Evolutionary conservation across 148 eudicot species (phyloP).

Genomic region (Fagopyrum tataricum): DNA sequence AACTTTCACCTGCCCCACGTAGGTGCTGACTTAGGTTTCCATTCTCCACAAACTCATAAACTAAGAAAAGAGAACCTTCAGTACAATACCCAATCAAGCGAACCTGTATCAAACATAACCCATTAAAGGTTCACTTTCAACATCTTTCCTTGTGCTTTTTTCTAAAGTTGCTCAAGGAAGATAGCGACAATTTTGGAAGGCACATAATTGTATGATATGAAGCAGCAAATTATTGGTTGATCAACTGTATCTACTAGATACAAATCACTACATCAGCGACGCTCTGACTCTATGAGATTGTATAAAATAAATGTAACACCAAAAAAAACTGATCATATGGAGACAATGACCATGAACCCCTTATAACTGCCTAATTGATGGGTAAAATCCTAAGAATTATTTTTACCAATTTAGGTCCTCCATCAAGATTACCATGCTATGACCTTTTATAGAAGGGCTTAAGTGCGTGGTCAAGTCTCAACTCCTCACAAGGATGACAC

Average conservation of each 20-base stretch:
- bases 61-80: constrained; percentile 72
- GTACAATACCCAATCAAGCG: constrained; percentile 88
- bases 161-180: neutral
- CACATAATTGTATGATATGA: neutral
- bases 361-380: neutral
- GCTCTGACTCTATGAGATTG: neutral
- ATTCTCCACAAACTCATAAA: constrained; percentile 76
- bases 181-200: neutral
- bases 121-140: neutral
- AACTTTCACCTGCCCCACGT: constrained; percentile 53
- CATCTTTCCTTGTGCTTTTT: neutral
- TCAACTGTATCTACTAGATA: neutral
- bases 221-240: neutral
- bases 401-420: neutral
- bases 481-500: neutral
- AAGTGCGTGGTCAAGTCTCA: neutral
- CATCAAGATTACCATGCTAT: neutral
- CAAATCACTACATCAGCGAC: neutral
- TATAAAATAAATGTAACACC: neutral
- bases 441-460: neutral
- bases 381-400: neutral
- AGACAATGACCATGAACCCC: neutral
- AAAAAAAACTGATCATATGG: neutral
- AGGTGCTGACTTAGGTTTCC: constrained; percentile 78
- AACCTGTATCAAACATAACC: constrained; percentile 37